These are phyloP conservation scores for Russula griseocarnosa DNA, from an alignment of 768 basidiomycete genomes.

Conservation along the genomic window DNA sequence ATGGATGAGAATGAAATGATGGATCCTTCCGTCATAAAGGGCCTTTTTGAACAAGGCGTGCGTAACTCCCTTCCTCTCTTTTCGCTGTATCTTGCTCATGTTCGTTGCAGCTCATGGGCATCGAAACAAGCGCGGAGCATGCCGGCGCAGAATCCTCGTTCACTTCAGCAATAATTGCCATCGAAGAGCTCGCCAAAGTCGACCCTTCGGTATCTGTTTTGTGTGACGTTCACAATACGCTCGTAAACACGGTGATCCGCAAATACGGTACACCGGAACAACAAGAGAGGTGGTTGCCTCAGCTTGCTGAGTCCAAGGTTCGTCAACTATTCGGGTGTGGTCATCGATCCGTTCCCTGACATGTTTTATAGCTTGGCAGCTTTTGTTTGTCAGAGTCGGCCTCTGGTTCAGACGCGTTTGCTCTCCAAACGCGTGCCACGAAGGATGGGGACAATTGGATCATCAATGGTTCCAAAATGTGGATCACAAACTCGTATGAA, in stretches of 20 bases:
- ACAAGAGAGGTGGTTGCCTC: slow-evolving; percentile 83
- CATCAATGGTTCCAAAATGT: slow-evolving; percentile 98
- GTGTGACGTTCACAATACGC: slow-evolving; percentile 98
- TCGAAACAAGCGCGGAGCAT: slow-evolving; percentile 81
- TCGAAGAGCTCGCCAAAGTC: slow-evolving; percentile 94
- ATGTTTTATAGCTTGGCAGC: slow-evolving; percentile 68
- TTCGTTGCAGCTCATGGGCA: slow-evolving; percentile 81
- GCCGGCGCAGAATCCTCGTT: slow-evolving; percentile 90
- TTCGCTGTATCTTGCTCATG: slow-evolving; percentile 4
- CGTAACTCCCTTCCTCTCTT: slow-evolving; percentile 31
- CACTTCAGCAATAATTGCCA: slow-evolving; percentile 91
- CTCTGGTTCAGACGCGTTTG: slow-evolving; percentile 96
- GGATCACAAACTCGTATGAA: slow-evolving; percentile 95
- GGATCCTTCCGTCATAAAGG: slow-evolving; percentile 83
- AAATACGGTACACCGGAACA: slow-evolving; percentile 82
- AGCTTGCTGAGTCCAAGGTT: slow-evolving; percentile 74
- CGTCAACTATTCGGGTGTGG: slow-evolving; percentile 12
- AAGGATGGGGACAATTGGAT: slow-evolving; percentile 84
- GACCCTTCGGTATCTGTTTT: slow-evolving; percentile 96
- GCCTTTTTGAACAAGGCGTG: slow-evolving; percentile 93
- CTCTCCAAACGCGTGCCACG: slow-evolving; percentile 87
- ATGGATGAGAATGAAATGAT: slow-evolving; percentile 98
- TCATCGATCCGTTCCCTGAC: slow-evolving; percentile 2
- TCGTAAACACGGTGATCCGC: slow-evolving; percentile 92
- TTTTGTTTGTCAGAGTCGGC: slow-evolving; percentile 93